These are phyloP conservation scores for Medicago lupulina DNA, from an alignment of 306 rosid genomes.

Conservation along the genomic window DNA sequence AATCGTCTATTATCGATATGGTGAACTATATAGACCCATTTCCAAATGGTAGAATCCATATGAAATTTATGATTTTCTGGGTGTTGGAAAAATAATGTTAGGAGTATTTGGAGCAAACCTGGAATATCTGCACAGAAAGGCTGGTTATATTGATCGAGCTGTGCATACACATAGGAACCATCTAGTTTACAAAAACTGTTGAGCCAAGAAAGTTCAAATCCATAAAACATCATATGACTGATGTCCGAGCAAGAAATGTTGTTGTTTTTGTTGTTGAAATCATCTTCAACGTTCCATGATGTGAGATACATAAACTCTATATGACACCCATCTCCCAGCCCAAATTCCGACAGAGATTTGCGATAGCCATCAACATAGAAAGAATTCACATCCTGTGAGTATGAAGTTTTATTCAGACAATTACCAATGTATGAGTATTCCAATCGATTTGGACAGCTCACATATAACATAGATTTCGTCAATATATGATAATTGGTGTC, in stretches of 20 bases:
- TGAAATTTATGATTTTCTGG: too few species aligned
- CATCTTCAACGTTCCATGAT: neutral
- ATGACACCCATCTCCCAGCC: neutral
- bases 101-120: too few species aligned
- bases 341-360: neutral
- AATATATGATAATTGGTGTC: neutral
- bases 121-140: too few species aligned
- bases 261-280: neutral
- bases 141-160: neutral
- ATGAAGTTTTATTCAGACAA: neutral
- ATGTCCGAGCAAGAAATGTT: neutral
- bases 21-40: too few species aligned
- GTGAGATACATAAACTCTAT: slow-evolving; percentile 4
- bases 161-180: fast-evolving
- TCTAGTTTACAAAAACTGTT: neutral
- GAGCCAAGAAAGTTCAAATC: slow-evolving; percentile 17
- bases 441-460: slow-evolving; percentile 1
- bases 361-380: neutral
- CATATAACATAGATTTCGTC: neutral
- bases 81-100: too few species aligned
- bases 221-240: neutral
- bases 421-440: too few species aligned
- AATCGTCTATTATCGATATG: too few species aligned
- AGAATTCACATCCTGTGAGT: neutral
- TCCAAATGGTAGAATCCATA: too few species aligned